Evolutionary conservation across 129 eudicot species (phyloP).

Genomic region (Flaveria brownii): DNA sequence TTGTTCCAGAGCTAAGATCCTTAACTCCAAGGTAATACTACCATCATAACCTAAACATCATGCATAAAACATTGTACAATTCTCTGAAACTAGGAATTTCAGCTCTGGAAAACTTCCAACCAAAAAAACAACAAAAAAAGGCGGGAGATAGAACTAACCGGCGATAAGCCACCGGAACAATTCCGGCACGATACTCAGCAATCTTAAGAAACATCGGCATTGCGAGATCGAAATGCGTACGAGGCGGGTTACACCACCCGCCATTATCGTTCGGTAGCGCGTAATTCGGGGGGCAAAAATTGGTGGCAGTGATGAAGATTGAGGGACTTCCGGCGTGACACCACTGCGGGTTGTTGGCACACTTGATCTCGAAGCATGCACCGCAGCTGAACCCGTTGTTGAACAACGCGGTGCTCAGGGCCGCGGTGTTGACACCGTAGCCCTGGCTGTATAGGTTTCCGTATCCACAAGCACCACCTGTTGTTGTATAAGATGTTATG

Average conservation of each 20-base stretch:
- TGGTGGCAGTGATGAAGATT: conserved; percentile 30
- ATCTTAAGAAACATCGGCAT: no score
- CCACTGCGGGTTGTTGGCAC: conserved; percentile 59
- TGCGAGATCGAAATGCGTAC: no score
- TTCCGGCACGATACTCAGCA: conserved; percentile 90
- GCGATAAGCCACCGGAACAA: conserved; percentile 82
- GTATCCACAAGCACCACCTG: conserved; percentile 93
- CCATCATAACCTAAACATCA: not conserved
- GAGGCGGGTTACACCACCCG: no score
- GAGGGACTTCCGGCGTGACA: conserved; percentile 92
- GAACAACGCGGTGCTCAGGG: conserved; percentile 79
- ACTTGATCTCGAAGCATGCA: conserved; percentile 76
- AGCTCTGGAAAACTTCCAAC: not conserved
- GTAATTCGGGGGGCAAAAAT: no score
- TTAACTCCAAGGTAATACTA: not conserved
- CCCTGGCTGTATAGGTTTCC: conserved; percentile 92
- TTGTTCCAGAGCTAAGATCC: not conserved
- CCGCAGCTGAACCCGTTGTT: conserved; percentile 81
- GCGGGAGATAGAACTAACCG: conserved; percentile 40
- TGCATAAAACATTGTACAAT: not conserved
- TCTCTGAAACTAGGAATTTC: not conserved
- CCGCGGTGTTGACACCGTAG: conserved; percentile 88
- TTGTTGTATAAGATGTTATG: no score
- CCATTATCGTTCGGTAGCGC: no score
- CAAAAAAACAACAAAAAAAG: not conserved